Base-by-base conservation (phyloP, 352 stramenopile species). In the Globisporangium lucens region DNA sequence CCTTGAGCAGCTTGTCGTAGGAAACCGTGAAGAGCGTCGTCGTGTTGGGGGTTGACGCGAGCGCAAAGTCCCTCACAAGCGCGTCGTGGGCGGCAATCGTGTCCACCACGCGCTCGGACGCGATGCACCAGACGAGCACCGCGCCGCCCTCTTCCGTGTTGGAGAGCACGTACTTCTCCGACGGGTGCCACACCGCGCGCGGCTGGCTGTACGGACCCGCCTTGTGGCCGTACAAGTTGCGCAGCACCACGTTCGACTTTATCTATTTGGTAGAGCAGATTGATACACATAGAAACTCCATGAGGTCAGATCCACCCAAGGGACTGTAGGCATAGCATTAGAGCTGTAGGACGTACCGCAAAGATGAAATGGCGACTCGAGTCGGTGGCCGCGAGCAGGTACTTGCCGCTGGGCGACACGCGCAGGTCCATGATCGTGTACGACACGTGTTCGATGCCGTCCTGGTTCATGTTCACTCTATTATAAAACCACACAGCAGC, bases 361-460 rank as follows among this genome's bases (percentile, higher is more conserved):
- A 93, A 90, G 38, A 95, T 82, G 63, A 95, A 92, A 65, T 91
- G 85, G 35, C 85, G 85, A 53, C 88, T 88, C n/a, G 83, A 80
- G 74, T 95, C 87, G 13, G 87, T 95, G 49, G 87, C 85, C 13
- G 83, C 86, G 24, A 95, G 78, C 20, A 93, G 69, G 33, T 91
- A 95, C 51, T 94, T 93, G 55, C 79, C 79, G 59, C 71, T 89
- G 0, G 87, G 85, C 6, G 85, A 93, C 29, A 89, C 63, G 29
- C 75, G 85, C 56, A 95, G 65, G 61, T 95, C 84, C 82, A 95
- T 90, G 63, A 95, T 95, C 53, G 83, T 92, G 68, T 92, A 95
- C 27, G 87, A 95, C 7, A 94, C 85, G 70, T 95, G 87, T 66
- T 95, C 87, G 49, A 93, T 95, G 12, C 72, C 83, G 53, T 95